Evolutionary conservation across 148 eudicot genomes (phyloP), one percentile per base, ranked within the genome.

Genomic region (Selenicereus undatus): DNA sequence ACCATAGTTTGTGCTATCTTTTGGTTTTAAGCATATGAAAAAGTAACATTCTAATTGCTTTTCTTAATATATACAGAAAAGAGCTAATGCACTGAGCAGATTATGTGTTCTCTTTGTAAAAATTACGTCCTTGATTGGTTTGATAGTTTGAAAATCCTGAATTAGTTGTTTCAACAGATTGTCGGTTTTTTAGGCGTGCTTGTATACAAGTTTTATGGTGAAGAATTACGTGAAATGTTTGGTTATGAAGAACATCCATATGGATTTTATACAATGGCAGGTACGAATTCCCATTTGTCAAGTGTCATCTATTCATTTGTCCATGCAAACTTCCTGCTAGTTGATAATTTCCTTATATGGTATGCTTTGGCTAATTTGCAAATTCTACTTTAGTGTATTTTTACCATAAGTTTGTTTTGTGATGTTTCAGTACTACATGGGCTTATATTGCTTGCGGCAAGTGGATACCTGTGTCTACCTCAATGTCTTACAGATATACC

Each of bases 181-280:
- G 98, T 96, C 83, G 94, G 98, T 62, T 81, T 90, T 77, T 85
- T 96, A 76, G 99, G 99, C 64, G 84, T 94, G 70, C 88, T 96
- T 84, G 90, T 94, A 74, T 96, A 96, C 89, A 92, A 92, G 71
- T 94, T 90, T 76, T 96, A 96, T 81, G 99, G 99, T 75, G 99
- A 92, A 64, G 98, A 96, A 84, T 89, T 96, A 43, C 91, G 95
- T 76, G 99, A 96, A 85, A 96, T 96, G 98, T 96, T 96, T 88
- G 99, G 99, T 71, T 96, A 96, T 65, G 97, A 88, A 86, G 95
- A 94, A 85, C 99, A 96, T 78, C 99, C 99, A 5, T 96, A 92
- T 80, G 99, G 92, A 56, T 96, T 96, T 86, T 96, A 96, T 87
- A 92, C 93, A 35, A 94, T 94, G 94, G 98, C 97, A 54, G 98